A percentile compares a stretch with the other conserved stretches of the same genome.
Conservation (phyloP, 2,329 filamentous ascomycete species). For the Diaporthe sp. region DNA sequence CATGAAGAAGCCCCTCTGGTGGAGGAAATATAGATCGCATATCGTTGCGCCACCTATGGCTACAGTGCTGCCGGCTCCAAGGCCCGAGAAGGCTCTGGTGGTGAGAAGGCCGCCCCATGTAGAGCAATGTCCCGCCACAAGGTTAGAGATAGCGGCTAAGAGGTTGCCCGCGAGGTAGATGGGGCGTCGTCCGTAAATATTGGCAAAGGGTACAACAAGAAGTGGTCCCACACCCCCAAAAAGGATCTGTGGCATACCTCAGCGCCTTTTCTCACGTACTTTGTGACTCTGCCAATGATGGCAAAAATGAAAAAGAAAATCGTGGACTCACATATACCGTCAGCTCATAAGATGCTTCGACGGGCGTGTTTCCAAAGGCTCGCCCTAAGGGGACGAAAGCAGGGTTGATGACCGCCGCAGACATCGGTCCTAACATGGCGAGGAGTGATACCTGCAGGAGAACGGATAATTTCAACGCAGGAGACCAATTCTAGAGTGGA, state of each 20-base stretch:
- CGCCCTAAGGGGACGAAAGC: conserved; percentile 49
- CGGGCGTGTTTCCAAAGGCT: conserved; percentile 49
- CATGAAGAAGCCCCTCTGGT: conserved; percentile 46
- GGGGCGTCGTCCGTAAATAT: conserved; percentile 51
- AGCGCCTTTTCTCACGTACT: neutral
- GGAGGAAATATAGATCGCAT: conserved; percentile 45
- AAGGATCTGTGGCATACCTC: conserved; percentile 45
- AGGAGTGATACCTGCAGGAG: conserved; percentile 50
- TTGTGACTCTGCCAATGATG: too few relatives aligned
- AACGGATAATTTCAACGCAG: conserved; percentile 44
- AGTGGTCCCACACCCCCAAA: conserved; percentile 51
- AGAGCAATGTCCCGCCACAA: conserved; percentile 45
- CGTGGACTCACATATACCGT: conserved; percentile 42
- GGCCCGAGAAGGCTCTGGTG: conserved; percentile 44
- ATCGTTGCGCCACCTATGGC: conserved; percentile 44
- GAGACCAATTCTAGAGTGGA: conserved; percentile 44
- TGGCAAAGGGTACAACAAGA: conserved; percentile 47
- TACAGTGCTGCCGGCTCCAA: conserved; percentile 41
- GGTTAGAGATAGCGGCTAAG: conserved; percentile 47
- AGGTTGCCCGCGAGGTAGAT: conserved; percentile 50
- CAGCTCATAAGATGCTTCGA: conserved; percentile 50
- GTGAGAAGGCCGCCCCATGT: conserved; percentile 43
- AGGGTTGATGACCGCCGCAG: conserved; percentile 49
- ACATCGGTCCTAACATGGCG: conserved; percentile 49
- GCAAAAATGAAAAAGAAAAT: neutral